These are phyloP conservation scores for Corchorus olitorius DNA, from an alignment of 345 rosid species.

Conservation along the genomic window DNA sequence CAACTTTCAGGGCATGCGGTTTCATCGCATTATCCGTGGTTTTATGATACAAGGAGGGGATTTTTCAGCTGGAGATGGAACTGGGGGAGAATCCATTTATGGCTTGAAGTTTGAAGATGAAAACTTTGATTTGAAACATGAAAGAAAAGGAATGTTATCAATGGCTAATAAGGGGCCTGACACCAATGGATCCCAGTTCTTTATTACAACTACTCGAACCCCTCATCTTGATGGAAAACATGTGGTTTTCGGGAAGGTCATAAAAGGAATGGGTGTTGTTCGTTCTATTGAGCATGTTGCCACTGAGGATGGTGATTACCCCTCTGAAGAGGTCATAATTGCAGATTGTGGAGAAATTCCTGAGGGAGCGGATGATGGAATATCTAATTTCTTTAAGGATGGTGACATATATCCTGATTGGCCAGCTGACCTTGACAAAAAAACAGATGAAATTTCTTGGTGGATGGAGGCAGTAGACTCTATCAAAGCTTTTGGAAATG, in stretches of 20 bases:
- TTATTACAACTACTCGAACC: conserved; percentile 80
- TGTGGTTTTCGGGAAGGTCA: conserved; percentile 86
- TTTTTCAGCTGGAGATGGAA: conserved; percentile 84
- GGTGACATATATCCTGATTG: conserved; percentile 94
- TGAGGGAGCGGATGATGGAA: conserved; percentile 78
- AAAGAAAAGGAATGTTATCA: conserved; percentile 94
- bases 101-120: conserved; percentile 91
- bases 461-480: conserved; percentile 85
- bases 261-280: conserved; percentile 92
- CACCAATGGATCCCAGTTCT: conserved; percentile 95
- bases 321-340: conserved; percentile 58
- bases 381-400: conserved; percentile 74
- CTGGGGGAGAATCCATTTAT: conserved; percentile 90
- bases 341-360: conserved; percentile 80
- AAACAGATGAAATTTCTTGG: conserved; percentile 70
- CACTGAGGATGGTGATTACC: conserved; percentile 52
- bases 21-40: conserved; percentile 83
- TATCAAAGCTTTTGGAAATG: conserved; percentile 74
- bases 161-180: conserved; percentile 87
- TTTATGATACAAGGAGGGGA: conserved; percentile 97
- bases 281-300: conserved; percentile 76
- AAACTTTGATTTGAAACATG: conserved; percentile 84
- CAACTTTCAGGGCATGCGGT: conserved; percentile 64
- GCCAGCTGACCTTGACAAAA: conserved; percentile 78
- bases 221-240: conserved; percentile 91